Percentiles rank a stretch among this genome's conserved stretches.
Conservation (phyloP, 768 basidiomycete species). For the Lactifluus echinatus region DNA sequence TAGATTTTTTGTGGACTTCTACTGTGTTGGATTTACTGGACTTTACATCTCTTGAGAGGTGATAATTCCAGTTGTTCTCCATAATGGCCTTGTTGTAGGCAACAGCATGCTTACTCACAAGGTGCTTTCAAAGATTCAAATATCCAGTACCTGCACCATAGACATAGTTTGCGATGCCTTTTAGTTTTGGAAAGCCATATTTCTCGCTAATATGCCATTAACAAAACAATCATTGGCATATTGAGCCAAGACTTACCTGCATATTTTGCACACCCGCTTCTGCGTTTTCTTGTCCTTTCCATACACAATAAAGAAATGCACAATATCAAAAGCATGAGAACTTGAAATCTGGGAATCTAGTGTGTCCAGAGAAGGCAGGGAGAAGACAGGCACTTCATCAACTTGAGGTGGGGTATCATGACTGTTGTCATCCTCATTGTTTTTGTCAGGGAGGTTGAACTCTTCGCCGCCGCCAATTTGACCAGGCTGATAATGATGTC, state of each 20-base stretch:
- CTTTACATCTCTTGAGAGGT: too few relatives aligned
- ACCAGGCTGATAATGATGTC: too few relatives aligned
- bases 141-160: neutral
- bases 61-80: too few relatives aligned
- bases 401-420: too few relatives aligned
- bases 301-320: neutral
- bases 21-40: too few relatives aligned
- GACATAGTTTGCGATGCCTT: neutral
- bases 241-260: neutral
- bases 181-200: neutral
- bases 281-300: neutral
- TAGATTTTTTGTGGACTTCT: neutral
- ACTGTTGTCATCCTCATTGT: too few relatives aligned
- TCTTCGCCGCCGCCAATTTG: too few relatives aligned
- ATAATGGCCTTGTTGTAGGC: neutral
- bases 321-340: neutral
- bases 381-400: too few relatives aligned
- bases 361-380: too few relatives aligned
- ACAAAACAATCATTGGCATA: neutral
- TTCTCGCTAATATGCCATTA: too few relatives aligned
- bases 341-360: too few relatives aligned
- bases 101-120: neutral
- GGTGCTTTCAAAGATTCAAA: neutral
- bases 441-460: too few relatives aligned
- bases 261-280: neutral